Base-by-base conservation (phyloP, 176 grass and related monocot species). In the Oryza rufipogon region DNA sequence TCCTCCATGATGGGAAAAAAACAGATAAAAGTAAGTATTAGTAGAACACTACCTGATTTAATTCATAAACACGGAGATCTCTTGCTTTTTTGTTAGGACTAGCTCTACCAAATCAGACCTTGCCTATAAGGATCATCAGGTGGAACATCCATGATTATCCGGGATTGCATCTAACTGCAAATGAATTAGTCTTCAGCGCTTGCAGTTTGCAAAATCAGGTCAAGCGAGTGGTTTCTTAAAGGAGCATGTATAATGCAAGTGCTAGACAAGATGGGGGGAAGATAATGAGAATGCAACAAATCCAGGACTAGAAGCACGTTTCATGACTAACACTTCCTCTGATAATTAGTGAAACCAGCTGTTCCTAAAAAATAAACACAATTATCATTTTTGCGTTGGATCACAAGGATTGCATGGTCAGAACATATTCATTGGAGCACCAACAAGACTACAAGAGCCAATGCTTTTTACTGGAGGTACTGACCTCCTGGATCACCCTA, bases 11-110 rank as follows among this genome's bases (percentile, higher is more conserved):
- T n/a, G 39, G 75, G 20, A 70, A 39, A 85, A 85, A 85, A 15
- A 19, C 63, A 89, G 13, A 42, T 22, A 88, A 74, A 73, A 56
- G 44, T 15, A 88, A 63, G 51, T 32, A 32, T 2, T 32, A 32
- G 30, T 54, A 73, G 11, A 49, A 22, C 7, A 84, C 16, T 9
- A 70, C 2, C 15, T 39, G 14, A 44, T 71, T 49, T 72, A 51
- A 25, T 65, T 26, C 56, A 61, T 46, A 64, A 10, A 9, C 60
- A 60, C 36, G 22, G 13, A 51, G 20, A 4, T 54, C 4, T 54
- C 51, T 44, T 44, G 42, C 42, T 44, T 44, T 41, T 44, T 44
- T 44, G 42, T 44, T 44, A 42, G 42, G 42, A 44, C 42, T 44
- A 2, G 42, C 1, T 42, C 41, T 42, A 42, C 8, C 1, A 8